Conservation (phyloP, 2,329 filamentous ascomycete genomes). For the Apiospora pterosperma region DNA sequence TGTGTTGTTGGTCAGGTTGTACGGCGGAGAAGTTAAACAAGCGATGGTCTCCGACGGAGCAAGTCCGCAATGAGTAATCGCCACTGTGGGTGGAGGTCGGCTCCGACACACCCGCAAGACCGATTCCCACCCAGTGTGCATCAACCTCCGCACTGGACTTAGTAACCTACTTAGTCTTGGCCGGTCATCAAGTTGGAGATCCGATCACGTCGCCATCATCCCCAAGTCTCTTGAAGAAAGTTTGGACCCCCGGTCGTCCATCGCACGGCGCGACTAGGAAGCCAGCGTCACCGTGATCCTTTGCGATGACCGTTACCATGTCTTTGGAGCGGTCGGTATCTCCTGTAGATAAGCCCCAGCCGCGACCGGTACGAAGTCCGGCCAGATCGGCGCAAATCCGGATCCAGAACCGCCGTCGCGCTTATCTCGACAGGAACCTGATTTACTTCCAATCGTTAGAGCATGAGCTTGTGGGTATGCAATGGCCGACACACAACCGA, state of each 20-base stretch:
- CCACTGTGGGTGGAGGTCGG: background rate
- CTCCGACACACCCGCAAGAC: background rate
- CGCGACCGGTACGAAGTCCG: conserved; percentile 40
- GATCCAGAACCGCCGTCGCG: conserved; percentile 72
- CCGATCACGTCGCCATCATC: background rate
- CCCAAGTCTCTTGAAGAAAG: background rate
- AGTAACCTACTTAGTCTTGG: no score
- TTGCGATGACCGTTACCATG: background rate
- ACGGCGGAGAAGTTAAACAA: no score
- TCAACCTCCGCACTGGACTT: background rate
- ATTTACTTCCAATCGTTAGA: conserved; percentile 63
- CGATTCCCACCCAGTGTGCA: background rate
- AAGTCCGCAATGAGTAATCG: background rate
- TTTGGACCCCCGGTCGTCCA: no score
- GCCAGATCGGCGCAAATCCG: conserved; percentile 45
- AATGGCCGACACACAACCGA: background rate
- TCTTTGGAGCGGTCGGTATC: background rate
- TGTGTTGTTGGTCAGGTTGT: background rate
- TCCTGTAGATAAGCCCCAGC: conserved; percentile 32
- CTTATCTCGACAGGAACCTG: conserved; percentile 70
- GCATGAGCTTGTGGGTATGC: conserved; percentile 51
- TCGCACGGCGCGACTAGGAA: background rate
- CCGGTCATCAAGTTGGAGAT: background rate
- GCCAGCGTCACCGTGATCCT: background rate
- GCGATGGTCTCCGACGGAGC: no score